Base-by-base conservation (phyloP, 805 yeast species). In the Yamadazyma akitaensis region DNA sequence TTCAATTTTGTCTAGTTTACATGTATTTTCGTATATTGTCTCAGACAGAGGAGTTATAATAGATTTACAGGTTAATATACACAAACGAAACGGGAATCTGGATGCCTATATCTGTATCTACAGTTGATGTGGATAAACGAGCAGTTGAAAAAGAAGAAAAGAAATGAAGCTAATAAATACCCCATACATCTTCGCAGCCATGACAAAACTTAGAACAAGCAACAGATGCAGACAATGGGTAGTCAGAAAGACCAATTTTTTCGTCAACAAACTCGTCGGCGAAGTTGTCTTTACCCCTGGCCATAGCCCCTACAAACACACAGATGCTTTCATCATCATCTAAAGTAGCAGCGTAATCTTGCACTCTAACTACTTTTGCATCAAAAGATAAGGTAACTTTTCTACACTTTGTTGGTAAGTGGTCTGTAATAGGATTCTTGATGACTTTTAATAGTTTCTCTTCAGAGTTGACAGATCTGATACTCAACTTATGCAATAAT, bases 301-400 rank as follows among this genome's bases (percentile, higher is more conserved):
- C 99, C 97, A 94, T 94, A 40, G 99, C 96, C 63, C 99, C 99
- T 40, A 94, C 97, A 67, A 94, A 94, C 24, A 94, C 97, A 76
- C 99, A 94, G 57, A 94, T 84, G 62, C 96, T 87, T 72, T 94
- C 97, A 61, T 88, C 96, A 2, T 81, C 83, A 57, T 82, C 96
- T 57, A 94, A 72, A 48, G 84, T 84, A 14, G 65, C 67, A 34
- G 91, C 91, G 63, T 88, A 91, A 61, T 91, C 96, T 67, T 89
- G 95, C 3, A 89, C 96, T 56, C 90, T 79, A 54, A 80, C 80
- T 42, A 92, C 88, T 51, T 86, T 84, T 13, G 98, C 95, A 63
- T 94, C 98, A 56, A 88, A 89, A 5, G 96, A 87, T 51, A 94
- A 77, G 2, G 99, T 94, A 54, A 94, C 77, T 62, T 91, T 92